phyloP scores from a whole-genome alignment of 2,329 filamentous ascomycete genomes.

The Trichophyton mentagrophytes region DNA sequence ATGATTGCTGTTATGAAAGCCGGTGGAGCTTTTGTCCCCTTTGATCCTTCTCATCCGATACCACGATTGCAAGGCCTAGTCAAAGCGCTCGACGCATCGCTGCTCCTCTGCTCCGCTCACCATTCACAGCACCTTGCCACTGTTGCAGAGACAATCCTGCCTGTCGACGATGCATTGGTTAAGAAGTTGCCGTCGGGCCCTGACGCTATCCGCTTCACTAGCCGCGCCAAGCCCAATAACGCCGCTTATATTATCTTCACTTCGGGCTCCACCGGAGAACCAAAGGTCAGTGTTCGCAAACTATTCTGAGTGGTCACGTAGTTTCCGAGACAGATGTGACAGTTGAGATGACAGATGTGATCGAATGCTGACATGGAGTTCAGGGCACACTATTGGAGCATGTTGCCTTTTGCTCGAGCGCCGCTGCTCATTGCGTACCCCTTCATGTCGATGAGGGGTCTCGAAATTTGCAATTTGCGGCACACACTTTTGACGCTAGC shows the following conservation, averaged over 20 bases:
- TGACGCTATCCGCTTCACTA: constrained; percentile 12
- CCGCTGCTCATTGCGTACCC: constrained; percentile 40
- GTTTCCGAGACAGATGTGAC: background rate
- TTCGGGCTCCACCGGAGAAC: constrained; percentile 43
- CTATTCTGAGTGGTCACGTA: background rate
- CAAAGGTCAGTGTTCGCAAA: constrained; percentile 29
- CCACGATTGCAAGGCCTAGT: constrained; percentile 25
- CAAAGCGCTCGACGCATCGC: constrained; percentile 21
- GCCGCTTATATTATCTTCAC: constrained; percentile 48
- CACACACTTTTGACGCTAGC: constrained; percentile 45
- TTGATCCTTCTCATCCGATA: constrained; percentile 29
- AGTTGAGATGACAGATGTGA: background rate
- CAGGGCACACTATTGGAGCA: constrained; percentile 53
- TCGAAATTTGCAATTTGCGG: constrained; percentile 46
- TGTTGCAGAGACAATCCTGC: constrained; percentile 19
- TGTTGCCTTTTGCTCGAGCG: constrained; percentile 43
- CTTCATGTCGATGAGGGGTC: constrained; percentile 39
- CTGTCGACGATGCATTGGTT: constrained; percentile 19
- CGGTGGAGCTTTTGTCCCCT: constrained; percentile 31
- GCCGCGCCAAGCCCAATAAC: constrained; percentile 21
- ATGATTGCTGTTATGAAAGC: constrained; percentile 32
- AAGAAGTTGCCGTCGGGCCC: constrained; percentile 15
- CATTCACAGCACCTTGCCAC: constrained; percentile 15
- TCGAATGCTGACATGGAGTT: background rate
- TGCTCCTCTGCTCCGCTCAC: constrained; percentile 24